A percentile compares a stretch with the other conserved stretches of the same genome.
These are phyloP conservation scores for Coleophoma cylindrospora DNA, from an alignment of 2,329 filamentous ascomycete species.

Conservation along the genomic window DNA sequence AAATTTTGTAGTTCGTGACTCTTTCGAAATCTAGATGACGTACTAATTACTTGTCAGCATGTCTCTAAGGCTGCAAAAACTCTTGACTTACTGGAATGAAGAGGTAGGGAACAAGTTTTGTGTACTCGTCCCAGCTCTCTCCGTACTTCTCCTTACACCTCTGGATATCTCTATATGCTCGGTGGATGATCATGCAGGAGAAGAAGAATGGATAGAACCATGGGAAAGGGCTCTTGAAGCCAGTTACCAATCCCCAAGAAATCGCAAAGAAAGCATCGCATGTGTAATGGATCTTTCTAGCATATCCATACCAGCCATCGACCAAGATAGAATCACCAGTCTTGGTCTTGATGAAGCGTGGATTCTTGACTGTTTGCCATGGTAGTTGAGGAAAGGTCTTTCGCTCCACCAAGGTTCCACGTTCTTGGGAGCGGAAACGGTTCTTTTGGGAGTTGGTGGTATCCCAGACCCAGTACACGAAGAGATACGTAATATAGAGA, in stretches of 20 bases:
- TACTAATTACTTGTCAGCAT: background rate
- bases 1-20: no score
- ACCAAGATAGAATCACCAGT: constrained; percentile 73
- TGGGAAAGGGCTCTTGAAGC: constrained; percentile 75
- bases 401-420: constrained; percentile 64
- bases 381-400: constrained; percentile 88
- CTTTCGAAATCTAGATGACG: background rate
- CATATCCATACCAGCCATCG: constrained; percentile 81
- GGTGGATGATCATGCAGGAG: constrained; percentile 72
- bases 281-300: constrained; percentile 77
- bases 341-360: constrained; percentile 68
- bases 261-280: constrained; percentile 76
- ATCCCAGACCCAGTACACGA: constrained; percentile 89
- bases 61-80: no score
- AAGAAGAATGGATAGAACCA: constrained; percentile 91
- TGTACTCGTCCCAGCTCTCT: constrained; percentile 77
- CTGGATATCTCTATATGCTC: constrained; percentile 69
- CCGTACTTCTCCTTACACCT: constrained; percentile 76
- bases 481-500: constrained; percentile 69
- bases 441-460: constrained; percentile 93
- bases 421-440: constrained; percentile 76
- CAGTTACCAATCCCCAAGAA: constrained; percentile 76
- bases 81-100: constrained; percentile 63
- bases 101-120: constrained; percentile 73
- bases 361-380: constrained; percentile 79